phyloP scores from a whole-genome alignment of 2,329 filamentous ascomycete genomes.

The Cucurbitaria berberidis region DNA sequence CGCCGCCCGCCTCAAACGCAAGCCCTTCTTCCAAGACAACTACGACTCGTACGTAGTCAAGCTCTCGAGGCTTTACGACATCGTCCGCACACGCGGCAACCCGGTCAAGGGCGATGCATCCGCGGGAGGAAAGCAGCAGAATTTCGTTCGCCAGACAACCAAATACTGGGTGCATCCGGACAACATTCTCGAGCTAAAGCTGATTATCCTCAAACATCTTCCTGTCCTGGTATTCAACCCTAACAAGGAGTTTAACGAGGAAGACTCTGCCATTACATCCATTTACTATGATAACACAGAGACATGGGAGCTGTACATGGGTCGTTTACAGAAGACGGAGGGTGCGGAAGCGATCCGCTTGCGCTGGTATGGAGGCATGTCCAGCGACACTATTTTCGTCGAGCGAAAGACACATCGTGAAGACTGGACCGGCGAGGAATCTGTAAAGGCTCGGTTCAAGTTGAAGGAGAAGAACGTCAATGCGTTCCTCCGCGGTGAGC shows the following conservation, averaged over 20 bases:
- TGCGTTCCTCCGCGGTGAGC: slow-evolving; percentile 80
- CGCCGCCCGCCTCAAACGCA: slow-evolving; percentile 89
- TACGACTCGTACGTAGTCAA: slow-evolving; percentile 96
- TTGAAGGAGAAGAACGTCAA: slow-evolving; percentile 99
- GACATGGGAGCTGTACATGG: slow-evolving; percentile 92
- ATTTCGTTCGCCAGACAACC: slow-evolving; percentile 94
- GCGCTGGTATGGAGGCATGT: slow-evolving; percentile 97
- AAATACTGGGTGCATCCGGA: slow-evolving; percentile 99
- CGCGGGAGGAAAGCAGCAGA: slow-evolving; percentile 90
- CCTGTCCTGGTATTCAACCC: slow-evolving; percentile 97
- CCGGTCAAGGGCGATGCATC: slow-evolving; percentile 90
- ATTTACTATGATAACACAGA: slow-evolving; percentile 98
- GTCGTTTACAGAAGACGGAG: slow-evolving; percentile 95
- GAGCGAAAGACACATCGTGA: slow-evolving; percentile 98
- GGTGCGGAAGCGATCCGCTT: slow-evolving; percentile 95
- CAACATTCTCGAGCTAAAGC: slow-evolving; percentile 97
- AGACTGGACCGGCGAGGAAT: slow-evolving; percentile 99
- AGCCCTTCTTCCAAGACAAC: slow-evolving; percentile 98
- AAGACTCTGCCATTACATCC: slow-evolving; percentile 94
- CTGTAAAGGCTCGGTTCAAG: slow-evolving; percentile 94
- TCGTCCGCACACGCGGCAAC: slow-evolving; percentile 90
- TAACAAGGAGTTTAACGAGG: slow-evolving; percentile 90
- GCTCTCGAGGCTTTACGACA: slow-evolving; percentile 92
- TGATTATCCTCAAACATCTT: slow-evolving; percentile 96
- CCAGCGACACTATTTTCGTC: slow-evolving; percentile 92